Evolutionary conservation across 163 green algal genomes (phyloP), one percentile per base, ranked within the genome.

Genomic region (Trebouxia gelatinosa): DNA sequence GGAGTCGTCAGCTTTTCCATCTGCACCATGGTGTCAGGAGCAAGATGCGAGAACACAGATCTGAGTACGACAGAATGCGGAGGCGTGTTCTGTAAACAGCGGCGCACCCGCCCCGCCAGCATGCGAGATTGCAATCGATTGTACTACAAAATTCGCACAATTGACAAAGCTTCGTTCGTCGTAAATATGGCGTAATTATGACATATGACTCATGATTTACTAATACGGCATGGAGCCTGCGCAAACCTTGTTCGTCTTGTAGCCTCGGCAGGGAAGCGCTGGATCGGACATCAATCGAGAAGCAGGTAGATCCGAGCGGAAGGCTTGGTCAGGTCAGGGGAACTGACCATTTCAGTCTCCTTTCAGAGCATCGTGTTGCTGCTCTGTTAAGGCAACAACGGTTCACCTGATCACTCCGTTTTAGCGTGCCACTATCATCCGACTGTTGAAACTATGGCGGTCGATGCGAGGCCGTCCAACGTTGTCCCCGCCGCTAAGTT

Each of bases 401-500:
- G 19, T 3, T 9, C 26, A 72, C 50, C 35, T 35, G 35, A 72
- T 35, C 64, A 51, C 35, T 21, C 21, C 31, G n/a, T 16, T 5
- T 54, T n/a, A 51, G 3, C 23, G 35, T 31, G 37, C 64, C 64
- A 51, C 17, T n/a, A n/a, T n/a, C n/a, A n/a, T n/a, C n/a, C n/a
- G n/a, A n/a, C n/a, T n/a, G n/a, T n/a, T n/a, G n/a, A n/a, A n/a
- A n/a, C n/a, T n/a, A n/a, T n/a, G n/a, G n/a, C n/a, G n/a, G n/a
- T n/a, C n/a, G n/a, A n/a, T n/a, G n/a, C n/a, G n/a, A n/a, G n/a
- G n/a, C n/a, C n/a, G n/a, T n/a, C n/a, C 48, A 19, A 59, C 39
- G 43, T 43, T 34, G 58, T 92, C 32, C 87, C 89, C 13, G 61
- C 72, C 19, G 89, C 92, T 2, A 77, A 89, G 48, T 97, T 97